Conservation (phyloP, 2,329 filamentous ascomycete species). For the Apiospora phragmitis region DNA sequence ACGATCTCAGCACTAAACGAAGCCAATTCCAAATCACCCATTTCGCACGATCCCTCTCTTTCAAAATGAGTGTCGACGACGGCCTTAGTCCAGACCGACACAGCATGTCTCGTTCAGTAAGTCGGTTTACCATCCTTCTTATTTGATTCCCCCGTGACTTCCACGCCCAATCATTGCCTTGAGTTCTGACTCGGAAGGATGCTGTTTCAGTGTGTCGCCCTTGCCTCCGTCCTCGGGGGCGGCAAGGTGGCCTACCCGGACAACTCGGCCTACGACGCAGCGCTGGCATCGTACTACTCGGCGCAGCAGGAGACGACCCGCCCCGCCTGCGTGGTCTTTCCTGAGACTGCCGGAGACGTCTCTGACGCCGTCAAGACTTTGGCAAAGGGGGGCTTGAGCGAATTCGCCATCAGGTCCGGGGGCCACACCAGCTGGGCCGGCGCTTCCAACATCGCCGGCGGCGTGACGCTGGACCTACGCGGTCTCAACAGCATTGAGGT, state of each 20-base stretch:
- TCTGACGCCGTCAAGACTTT: slow-evolving; percentile 25
- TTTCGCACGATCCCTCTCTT: too few species aligned
- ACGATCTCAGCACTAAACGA: too few species aligned
- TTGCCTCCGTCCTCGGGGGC: slow-evolving; percentile 7
- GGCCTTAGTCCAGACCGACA: too few species aligned
- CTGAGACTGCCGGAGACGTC: slow-evolving; percentile 28
- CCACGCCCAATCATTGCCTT: too few species aligned
- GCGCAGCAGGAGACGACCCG: slow-evolving; percentile 15
- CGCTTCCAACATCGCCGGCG: slow-evolving; percentile 39
- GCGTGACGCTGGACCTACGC: slow-evolving; percentile 45
- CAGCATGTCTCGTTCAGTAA: too few species aligned
- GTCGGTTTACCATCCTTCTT: too few species aligned
- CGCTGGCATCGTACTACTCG: slow-evolving; percentile 21
- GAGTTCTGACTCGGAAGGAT: too few species aligned
- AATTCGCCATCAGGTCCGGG: slow-evolving; percentile 51
- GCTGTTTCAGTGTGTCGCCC: too few species aligned
- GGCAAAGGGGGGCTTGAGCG: slow-evolving; percentile 17
- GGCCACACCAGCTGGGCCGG: slow-evolving; percentile 48
- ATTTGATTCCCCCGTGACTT: too few species aligned
- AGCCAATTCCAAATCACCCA: too few species aligned
- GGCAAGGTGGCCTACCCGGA: slow-evolving; percentile 19
- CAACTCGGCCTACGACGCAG: slow-evolving; percentile 17
- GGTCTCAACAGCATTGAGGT: slow-evolving; percentile 37
- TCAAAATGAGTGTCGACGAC: too few species aligned
- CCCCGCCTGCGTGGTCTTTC: slow-evolving; percentile 26